Evolutionary conservation across 164 flowering plant genomes (phyloP).

Genomic region (Aristolochia californica): DNA sequence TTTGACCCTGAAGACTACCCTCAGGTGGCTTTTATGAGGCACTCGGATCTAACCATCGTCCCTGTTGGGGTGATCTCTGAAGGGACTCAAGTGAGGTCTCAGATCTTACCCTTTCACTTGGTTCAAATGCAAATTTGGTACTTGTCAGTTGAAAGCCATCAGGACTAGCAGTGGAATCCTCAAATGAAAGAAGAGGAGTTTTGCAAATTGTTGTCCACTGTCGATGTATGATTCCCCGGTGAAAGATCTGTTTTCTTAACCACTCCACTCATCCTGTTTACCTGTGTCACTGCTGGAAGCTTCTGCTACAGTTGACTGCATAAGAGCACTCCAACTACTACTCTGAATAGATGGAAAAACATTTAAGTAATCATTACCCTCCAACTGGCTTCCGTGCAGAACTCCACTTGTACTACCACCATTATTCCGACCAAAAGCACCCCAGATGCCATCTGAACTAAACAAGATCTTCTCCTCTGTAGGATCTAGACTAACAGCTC

Average conservation of each 20-base stretch:
- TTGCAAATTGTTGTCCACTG: constrained; percentile 33
- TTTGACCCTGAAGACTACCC: constrained; percentile 26
- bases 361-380: constrained; percentile 23
- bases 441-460: constrained; percentile 41
- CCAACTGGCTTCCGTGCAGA: constrained; percentile 22
- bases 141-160: constrained; percentile 23
- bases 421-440: constrained; percentile 25
- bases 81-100: constrained; percentile 4
- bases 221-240: constrained; percentile 33
- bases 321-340: constrained; percentile 94
- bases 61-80: constrained; percentile 25
- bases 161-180: constrained; percentile 24
- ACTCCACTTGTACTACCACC: constrained; percentile 23
- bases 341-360: constrained; percentile 52
- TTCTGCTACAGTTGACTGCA: constrained; percentile 93
- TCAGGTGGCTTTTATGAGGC: constrained; percentile 28
- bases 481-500: constrained; percentile 45
- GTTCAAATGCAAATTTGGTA: constrained; percentile 7
- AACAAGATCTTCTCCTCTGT: constrained; percentile 60
- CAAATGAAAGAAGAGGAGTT: constrained; percentile 24
- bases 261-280: constrained; percentile 74
- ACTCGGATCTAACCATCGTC: constrained; percentile 28
- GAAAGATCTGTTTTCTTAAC: constrained; percentile 48
- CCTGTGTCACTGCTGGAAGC: constrained; percentile 67
- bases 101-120: constrained; percentile 2